Evolutionary conservation across 805 yeast species (phyloP).

Genomic region (Myxozyma geophila): DNA sequence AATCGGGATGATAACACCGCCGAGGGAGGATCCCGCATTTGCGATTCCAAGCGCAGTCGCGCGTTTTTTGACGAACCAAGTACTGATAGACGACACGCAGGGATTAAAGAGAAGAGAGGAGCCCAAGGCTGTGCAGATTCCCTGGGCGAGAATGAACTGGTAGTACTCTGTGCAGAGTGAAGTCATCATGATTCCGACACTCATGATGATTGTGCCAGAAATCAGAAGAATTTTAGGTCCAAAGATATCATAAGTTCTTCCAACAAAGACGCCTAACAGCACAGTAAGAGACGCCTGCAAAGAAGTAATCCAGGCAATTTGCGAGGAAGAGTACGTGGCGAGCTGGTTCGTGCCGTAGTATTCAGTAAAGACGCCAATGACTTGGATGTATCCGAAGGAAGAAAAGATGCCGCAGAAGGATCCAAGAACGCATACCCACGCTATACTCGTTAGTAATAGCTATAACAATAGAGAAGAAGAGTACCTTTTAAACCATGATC

Average conservation of each 20-base stretch:
- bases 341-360: slow-evolving; percentile 41
- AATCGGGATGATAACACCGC: slow-evolving; percentile 56
- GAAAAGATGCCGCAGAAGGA: slow-evolving; percentile 61
- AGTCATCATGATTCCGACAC: slow-evolving; percentile 44
- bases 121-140: slow-evolving; percentile 55
- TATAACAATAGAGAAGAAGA: neutral
- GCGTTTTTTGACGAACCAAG: slow-evolving; percentile 52
- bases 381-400: slow-evolving; percentile 57
- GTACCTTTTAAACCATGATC: slow-evolving; percentile 14
- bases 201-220: slow-evolving; percentile 38
- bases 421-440: slow-evolving; percentile 60
- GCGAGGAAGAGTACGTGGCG: slow-evolving; percentile 35
- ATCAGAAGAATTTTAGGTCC: slow-evolving; percentile 29
- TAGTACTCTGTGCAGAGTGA: slow-evolving; percentile 50
- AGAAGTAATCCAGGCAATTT: slow-evolving; percentile 46
- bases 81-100: slow-evolving; percentile 51
- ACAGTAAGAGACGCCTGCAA: slow-evolving; percentile 41
- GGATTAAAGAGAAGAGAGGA: slow-evolving; percentile 52
- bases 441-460: slow-evolving; percentile 35
- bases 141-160: slow-evolving; percentile 58
- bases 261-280: slow-evolving; percentile 38
- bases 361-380: slow-evolving; percentile 38
- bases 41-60: slow-evolving; percentile 54
- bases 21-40: slow-evolving; percentile 57
- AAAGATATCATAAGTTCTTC: slow-evolving; percentile 33